Evolutionary conservation across 306 rosid genomes (phyloP).

Genomic region (Vigna trinervia): DNA sequence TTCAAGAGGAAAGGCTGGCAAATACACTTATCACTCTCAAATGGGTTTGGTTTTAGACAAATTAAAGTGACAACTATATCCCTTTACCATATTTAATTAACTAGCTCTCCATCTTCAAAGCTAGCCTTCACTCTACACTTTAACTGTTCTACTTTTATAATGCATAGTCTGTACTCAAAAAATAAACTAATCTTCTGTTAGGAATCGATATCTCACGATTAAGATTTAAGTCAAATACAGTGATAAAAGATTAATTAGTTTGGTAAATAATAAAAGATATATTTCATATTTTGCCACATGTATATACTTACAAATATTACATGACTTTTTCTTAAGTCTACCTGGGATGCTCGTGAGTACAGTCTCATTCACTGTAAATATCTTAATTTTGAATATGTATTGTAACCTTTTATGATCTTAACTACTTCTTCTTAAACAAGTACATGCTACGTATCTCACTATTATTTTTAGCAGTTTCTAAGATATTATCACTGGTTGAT

Average conservation of each 20-base stretch:
- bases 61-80: conserved; percentile 20
- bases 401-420: too few relatives aligned
- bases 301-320: not conserved
- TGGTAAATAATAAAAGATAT: too few relatives aligned
- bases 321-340: not conserved
- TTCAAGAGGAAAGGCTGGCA: not conserved
- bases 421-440: not conserved
- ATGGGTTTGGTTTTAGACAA: conserved; percentile 47
- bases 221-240: too few relatives aligned
- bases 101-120: not conserved
- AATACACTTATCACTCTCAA: conserved; percentile 45
- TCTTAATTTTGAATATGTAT: too few relatives aligned
- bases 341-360: not conserved
- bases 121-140: not conserved
- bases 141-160: not conserved
- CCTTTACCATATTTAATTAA: not conserved
- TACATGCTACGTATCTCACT: not conserved
- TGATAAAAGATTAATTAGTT: too few relatives aligned
- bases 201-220: too few relatives aligned
- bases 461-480: not conserved
- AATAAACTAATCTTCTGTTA: not conserved
- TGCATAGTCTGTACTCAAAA: conserved; percentile 21
- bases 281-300: not conserved
- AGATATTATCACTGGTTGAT: too few relatives aligned
- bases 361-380: not conserved